Conservation (phyloP, 2,329 filamentous ascomycete genomes). For the Fusarium phyllophilum region DNA sequence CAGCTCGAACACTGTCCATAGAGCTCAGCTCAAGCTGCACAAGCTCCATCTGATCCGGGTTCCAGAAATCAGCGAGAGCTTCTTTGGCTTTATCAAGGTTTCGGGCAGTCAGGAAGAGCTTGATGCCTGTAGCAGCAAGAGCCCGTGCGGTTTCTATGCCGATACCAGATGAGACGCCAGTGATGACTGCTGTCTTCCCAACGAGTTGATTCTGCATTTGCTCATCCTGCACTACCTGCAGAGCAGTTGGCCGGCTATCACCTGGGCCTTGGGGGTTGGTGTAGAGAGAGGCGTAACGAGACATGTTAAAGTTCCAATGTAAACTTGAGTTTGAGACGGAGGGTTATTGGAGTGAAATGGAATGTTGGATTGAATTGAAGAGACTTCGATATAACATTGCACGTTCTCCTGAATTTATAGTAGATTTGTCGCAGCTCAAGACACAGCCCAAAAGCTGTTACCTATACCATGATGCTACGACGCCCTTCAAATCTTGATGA, state of each 20-base stretch:
- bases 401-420: neutral
- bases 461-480: neutral
- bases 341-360: fast-evolving
- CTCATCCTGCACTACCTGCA: slow-evolving; percentile 2
- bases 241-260: slow-evolving; percentile 2
- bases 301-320: neutral
- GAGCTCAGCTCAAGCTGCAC: slow-evolving; percentile 38
- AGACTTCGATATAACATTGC: neutral
- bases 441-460: no score
- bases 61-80: slow-evolving; percentile 17
- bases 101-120: slow-evolving; percentile 36
- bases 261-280: neutral
- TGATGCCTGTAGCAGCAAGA: slow-evolving; percentile 51
- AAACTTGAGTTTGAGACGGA: fast-evolving
- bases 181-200: slow-evolving; percentile 1
- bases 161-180: slow-evolving; percentile 52
- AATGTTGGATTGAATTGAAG: neutral
- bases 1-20: slow-evolving; percentile 14
- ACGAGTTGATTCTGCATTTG: neutral
- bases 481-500: neutral
- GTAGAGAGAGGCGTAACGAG: slow-evolving; percentile 5
- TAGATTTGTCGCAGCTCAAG: neutral
- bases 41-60: slow-evolving; percentile 24
- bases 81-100: slow-evolving; percentile 30
- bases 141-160: slow-evolving; percentile 57